phyloP scores from a whole-genome alignment of 2,329 filamentous ascomycete species.

The Huntiella moniliformis region DNA sequence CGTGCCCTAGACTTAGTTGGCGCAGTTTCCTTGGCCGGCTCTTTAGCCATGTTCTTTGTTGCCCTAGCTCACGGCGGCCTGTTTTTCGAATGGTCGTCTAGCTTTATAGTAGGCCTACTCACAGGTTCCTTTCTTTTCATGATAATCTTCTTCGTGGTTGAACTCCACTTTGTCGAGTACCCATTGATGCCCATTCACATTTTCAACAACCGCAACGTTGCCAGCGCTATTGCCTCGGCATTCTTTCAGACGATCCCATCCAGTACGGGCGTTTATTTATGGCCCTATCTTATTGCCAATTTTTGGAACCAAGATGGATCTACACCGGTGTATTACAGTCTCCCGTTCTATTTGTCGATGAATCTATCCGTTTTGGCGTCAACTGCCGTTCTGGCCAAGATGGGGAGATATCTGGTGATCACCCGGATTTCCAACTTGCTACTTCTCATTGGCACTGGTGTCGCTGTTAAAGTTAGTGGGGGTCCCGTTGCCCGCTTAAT shows the following conservation, averaged over 20 bases:
- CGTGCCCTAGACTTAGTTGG: neutral
- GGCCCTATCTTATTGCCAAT: neutral
- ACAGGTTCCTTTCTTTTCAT: neutral
- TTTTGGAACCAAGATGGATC: neutral
- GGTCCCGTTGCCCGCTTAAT: neutral
- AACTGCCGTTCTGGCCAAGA: conserved; percentile 3
- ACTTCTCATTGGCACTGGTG: neutral
- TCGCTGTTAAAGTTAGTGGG: neutral
- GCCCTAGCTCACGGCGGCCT: neutral
- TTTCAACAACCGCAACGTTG: conserved; percentile 2
- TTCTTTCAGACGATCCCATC: conserved; percentile 6
- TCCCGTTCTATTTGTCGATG: conserved; percentile 1
- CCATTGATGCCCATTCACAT: conserved; percentile 3
- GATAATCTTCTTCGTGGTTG: neutral
- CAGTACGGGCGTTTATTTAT: conserved; percentile 1
- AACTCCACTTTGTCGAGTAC: neutral
- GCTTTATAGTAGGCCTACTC: neutral
- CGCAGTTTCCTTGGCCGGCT: neutral
- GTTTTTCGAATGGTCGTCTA: neutral
- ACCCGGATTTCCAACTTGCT: conserved; percentile 2
- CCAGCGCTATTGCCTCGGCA: neutral
- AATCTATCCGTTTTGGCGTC: neutral
- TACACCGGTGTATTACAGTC: neutral
- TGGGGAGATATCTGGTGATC: neutral
- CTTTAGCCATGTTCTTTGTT: conserved; percentile 2